These are phyloP conservation scores for Gautieria morchelliformis DNA, from an alignment of 768 basidiomycete species.

Conservation along the genomic window DNA sequence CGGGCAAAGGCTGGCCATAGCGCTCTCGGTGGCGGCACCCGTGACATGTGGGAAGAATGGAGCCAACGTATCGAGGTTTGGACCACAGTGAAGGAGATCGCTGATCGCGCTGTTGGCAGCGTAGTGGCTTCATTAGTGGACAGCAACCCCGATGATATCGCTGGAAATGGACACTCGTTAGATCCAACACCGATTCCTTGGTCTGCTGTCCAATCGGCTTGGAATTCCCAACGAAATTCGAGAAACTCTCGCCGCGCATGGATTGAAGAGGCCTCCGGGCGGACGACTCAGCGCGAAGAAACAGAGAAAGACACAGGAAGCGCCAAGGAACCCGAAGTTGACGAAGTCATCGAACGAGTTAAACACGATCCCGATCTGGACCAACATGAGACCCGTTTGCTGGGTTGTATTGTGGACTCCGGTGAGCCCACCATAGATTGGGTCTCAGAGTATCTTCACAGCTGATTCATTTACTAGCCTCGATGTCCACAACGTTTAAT, in stretches of 20 bases:
- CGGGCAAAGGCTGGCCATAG: background rate
- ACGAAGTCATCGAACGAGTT: conserved; percentile 70
- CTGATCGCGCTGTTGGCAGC: conserved; percentile 67
- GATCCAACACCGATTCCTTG: conserved; percentile 58
- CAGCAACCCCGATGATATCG: conserved; percentile 8
- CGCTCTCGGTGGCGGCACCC: conserved; percentile 12
- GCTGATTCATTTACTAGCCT: conserved; percentile 27
- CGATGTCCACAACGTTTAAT: conserved; percentile 74
- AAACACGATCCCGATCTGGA: conserved; percentile 71
- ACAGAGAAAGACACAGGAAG: conserved; percentile 28
- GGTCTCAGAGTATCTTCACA: too few species aligned
- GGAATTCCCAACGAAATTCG: conserved; percentile 46
- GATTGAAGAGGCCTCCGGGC: conserved; percentile 41
- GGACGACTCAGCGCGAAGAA: conserved; percentile 26
- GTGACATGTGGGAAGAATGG: conserved; percentile 53
- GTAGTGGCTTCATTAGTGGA: conserved; percentile 29
- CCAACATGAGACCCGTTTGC: conserved; percentile 66
- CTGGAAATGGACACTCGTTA: conserved; percentile 31
- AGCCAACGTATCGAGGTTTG: conserved; percentile 59
- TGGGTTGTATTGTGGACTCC: conserved; percentile 82
- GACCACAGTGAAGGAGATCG: conserved; percentile 60
- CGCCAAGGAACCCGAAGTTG: conserved; percentile 26
- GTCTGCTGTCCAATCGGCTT: conserved; percentile 56
- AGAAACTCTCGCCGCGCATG: conserved; percentile 48
- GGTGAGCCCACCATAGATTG: conserved; percentile 28